These are phyloP conservation scores for Fragaria vesca DNA, from an alignment of 306 rosid genomes.

Conservation along the genomic window DNA sequence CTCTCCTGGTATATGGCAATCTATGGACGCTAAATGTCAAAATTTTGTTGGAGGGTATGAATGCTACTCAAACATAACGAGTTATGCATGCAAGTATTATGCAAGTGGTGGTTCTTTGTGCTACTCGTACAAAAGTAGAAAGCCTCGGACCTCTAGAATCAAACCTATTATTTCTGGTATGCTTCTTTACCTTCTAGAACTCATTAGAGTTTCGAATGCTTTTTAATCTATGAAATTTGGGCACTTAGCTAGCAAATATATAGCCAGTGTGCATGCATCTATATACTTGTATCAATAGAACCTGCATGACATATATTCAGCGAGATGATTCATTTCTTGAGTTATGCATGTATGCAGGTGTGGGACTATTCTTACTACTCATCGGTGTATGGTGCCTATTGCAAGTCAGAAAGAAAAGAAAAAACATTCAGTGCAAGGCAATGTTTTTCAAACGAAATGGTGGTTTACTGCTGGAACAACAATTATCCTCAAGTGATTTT, in stretches of 20 bases:
- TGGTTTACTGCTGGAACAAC: slow-evolving; percentile 12
- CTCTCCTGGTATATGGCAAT: no score
- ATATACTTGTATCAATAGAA: no score
- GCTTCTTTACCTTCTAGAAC: no score
- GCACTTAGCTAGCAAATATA: neutral
- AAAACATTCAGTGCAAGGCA: neutral
- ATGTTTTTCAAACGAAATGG: slow-evolving; percentile 21
- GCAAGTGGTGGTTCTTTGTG: no score
- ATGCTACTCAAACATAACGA: neutral
- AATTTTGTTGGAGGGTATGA: neutral
- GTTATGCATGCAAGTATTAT: no score
- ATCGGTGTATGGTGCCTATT: neutral
- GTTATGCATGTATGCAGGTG: neutral
- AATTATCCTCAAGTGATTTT: neutral
- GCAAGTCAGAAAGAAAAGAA: slow-evolving; percentile 6
- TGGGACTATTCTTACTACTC: neutral
- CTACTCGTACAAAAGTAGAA: no score
- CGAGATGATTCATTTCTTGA: neutral
- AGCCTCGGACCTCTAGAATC: no score
- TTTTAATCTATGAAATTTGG: no score
- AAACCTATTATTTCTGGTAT: no score
- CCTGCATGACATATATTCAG: neutral
- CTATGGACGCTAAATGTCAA: neutral
- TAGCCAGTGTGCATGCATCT: neutral
- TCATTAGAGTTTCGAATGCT: no score